These are phyloP conservation scores for Lactarius akahatsu DNA, from an alignment of 768 basidiomycete species.

Conservation along the genomic window DNA sequence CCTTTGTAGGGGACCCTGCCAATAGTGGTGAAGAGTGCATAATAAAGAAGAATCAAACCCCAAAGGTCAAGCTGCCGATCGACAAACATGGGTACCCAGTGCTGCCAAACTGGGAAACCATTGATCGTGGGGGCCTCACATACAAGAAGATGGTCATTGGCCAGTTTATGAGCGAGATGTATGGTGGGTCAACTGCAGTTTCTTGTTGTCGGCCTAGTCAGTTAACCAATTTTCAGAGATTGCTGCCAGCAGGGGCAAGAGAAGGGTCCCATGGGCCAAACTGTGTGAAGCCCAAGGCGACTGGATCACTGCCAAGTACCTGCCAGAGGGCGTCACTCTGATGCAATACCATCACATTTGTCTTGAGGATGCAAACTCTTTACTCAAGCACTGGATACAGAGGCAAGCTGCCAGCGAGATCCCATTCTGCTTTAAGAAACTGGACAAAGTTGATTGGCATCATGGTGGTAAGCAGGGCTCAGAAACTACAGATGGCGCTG, in stretches of 20 bases:
- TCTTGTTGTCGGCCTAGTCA: neutral
- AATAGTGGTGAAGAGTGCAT: too few relatives aligned
- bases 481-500: too few relatives aligned
- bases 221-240: neutral
- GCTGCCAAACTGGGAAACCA: too few relatives aligned
- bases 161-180: neutral
- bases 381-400: neutral
- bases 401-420: neutral
- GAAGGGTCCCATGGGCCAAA: neutral
- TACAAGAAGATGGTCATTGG: too few relatives aligned
- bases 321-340: neutral
- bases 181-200: neutral
- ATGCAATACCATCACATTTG: neutral
- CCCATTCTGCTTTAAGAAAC: neutral
- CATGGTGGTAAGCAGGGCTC: too few relatives aligned
- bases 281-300: neutral
- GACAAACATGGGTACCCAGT: too few relatives aligned
- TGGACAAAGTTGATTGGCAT: neutral
- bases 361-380: neutral
- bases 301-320: neutral
- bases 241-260: neutral
- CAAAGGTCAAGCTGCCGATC: too few relatives aligned
- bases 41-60: too few relatives aligned
- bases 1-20: too few relatives aligned
- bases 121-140: too few relatives aligned